Evolutionary conservation across 1,284 basidiomycete genomes (phyloP), one percentile per base, ranked within the genome.

Genomic region (Volvariella surrecta): DNA sequence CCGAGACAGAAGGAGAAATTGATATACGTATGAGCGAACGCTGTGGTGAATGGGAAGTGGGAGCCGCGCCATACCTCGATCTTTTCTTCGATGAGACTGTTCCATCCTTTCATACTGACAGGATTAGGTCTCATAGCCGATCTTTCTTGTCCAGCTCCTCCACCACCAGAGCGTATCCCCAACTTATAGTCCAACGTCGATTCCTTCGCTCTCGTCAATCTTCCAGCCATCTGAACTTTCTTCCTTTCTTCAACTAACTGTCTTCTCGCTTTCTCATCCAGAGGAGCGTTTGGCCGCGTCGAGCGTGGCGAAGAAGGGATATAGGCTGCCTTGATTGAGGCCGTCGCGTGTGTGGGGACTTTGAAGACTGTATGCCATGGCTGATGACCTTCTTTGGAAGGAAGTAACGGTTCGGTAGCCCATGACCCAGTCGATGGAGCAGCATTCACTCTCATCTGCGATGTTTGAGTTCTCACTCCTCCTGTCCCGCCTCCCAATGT

Each of bases 131-230:
- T 41, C 15, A 22, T 22, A 11, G 13, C 28, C n/a, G 18, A 4
- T n/a, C 38, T 15, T 18, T 39, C 15, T 10, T n/a, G 62, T 30
- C 64, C 64, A 13, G 58, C 55, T 16, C 61, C 52, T 41, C 55
- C 59, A 13, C 56, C 54, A 10, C 56, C 52, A 8, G 59, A 60
- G 47, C 68, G 67, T 48, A 79, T 65, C 10, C 76, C 76, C 21
- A 76, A 59, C 19, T 72, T 72, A 61, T 92, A 91, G 58, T 92
- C 88, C 47, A 92, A 54, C 1, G 77, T 88, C 2, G 74, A 76
- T 54, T 92, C 88, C 20, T 73, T 67, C 1, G 87, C 87, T 40
- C 66, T 64, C 2, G 73, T 73, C n/a, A 89, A 60, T 44, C 83
- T 63, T 2, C 71, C 73, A 17, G 70, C 78, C 16, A 70, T 64